phyloP scores from a whole-genome alignment of 805 yeast species.

The Wickerhamomyces chaumierensis region DNA sequence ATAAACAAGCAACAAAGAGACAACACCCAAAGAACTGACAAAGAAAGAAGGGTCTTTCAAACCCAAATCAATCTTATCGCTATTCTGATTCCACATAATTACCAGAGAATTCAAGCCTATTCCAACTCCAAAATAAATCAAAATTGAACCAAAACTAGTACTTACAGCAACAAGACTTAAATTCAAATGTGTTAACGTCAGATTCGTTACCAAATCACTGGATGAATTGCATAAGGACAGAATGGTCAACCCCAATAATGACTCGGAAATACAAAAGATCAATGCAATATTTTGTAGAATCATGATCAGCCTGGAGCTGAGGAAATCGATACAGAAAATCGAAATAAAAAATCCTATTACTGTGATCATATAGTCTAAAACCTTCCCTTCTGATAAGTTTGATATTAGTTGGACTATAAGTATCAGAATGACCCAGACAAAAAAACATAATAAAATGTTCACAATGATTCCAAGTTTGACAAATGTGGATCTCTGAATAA shows the following conservation, averaged over 20 bases:
- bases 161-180: conserved; percentile 86
- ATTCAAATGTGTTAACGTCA: conserved; percentile 72
- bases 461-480: too few species aligned
- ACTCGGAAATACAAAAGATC: conserved; percentile 54
- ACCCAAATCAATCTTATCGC: not conserved
- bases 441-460: too few species aligned
- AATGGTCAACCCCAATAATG: conserved; percentile 74
- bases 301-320: conserved; percentile 62
- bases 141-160: conserved; percentile 92
- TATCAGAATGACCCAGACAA: too few species aligned
- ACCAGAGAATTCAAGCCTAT: conserved; percentile 43
- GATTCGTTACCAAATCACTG: conserved; percentile 80
- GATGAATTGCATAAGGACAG: conserved; percentile 89
- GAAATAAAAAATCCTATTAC: conserved; percentile 55
- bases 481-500: too few species aligned
- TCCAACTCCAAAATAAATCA: conserved; percentile 77
- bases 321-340: conserved; percentile 53
- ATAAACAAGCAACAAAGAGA: conserved; percentile 14
- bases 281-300: conserved; percentile 51
- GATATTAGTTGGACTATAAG: too few species aligned
- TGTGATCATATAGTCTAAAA: conserved; percentile 16
- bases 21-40: conserved; percentile 6
- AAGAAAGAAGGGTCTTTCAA: not conserved
- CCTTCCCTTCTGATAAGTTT: not conserved
- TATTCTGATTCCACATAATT: conserved; percentile 14